Evolutionary conservation across 2,329 filamentous ascomycete species (phyloP).

Genomic region (Diplocarpon rosae): DNA sequence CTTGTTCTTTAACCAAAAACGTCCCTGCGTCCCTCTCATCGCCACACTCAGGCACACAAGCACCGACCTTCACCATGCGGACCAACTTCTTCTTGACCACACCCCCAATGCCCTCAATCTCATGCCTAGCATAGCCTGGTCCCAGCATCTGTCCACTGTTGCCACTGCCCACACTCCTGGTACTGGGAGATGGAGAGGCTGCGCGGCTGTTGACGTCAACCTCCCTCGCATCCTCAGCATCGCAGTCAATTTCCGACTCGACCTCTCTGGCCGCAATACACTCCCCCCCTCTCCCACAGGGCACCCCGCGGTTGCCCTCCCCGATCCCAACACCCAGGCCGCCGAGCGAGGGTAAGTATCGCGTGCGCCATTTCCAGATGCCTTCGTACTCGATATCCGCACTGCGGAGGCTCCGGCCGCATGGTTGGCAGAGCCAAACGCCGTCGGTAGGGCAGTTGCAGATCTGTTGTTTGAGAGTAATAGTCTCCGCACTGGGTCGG

Average conservation of each 20-base stretch:
- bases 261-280: conserved; percentile 70
- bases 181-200: conserved; percentile 16
- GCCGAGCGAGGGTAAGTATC: conserved; percentile 70
- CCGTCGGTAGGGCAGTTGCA: conserved; percentile 34
- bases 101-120: conserved; percentile 85
- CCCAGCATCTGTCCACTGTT: conserved; percentile 31
- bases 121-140: conserved; percentile 72
- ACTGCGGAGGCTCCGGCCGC: conserved; percentile 58
- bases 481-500: conserved; percentile 22
- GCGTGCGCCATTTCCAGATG: conserved; percentile 82
- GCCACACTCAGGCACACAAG: conserved; percentile 75
- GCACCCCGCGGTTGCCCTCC: conserved; percentile 77
- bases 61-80: conserved; percentile 68
- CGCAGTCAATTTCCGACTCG: conserved; percentile 77
- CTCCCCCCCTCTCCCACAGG: conserved; percentile 66
- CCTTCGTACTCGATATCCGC: conserved; percentile 48
- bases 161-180: conserved; percentile 9
- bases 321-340: conserved; percentile 80
- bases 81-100: conserved; percentile 82
- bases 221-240: conserved; percentile 57
- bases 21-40: conserved; percentile 59
- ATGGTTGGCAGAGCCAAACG: conserved; percentile 80
- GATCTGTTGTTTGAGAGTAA: conserved; percentile 18
- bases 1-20: conserved; percentile 60
- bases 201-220: conserved; percentile 15